Base-by-base conservation (phyloP, 2,329 filamentous ascomycete genomes). In the Exutisphaerella laricina region DNA sequence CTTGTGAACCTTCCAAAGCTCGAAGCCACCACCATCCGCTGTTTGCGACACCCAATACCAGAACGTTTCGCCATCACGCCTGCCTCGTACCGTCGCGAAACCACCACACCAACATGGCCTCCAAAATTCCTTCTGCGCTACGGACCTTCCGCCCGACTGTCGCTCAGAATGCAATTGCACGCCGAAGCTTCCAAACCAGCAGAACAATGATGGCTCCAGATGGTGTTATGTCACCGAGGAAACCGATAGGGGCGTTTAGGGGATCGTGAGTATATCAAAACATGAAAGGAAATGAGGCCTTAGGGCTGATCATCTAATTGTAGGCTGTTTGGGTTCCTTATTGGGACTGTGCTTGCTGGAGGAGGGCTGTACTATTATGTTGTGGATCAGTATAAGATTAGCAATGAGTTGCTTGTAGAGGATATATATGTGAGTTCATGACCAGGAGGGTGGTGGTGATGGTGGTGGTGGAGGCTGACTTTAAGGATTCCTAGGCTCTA, bases 331-430 rank as follows among this genome's bases (percentile, higher is more conserved):
- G 90, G 90, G 39, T 97, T 97, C 73, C 80, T 97, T 38, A 74
- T 92, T 51, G 90, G 90, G 54, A 82, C 85, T 50, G 82, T 85
- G 34, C 72, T 88, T 39, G 82, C 89, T 32, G 88, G 88, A 58
- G 78, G 77, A 39, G 83, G 80, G 45, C 84, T 94, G 58, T 97
- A 96, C 72, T 88, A 87, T 66, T 97, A 97, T 67, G 79, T 95
- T 54, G 71, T 97, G 58, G 81, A 90, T 64, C 89, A 97, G 68
- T 97, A 96, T 74, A 88, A 88, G 70, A 75, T 88, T 31, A 86
- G 88, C 56, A 97, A 96, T 71, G 86, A 94, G 70, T 77, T 96
- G 61, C 73, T 97, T 68, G 90, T 84, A 48, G 88, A 95, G 70
- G 90, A 97, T 69, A 95, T 97, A 66, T 90, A 90, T 69, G 90